Percentiles rank a stretch among this genome's conserved stretches.
These are phyloP conservation scores for Russula abietina DNA, from an alignment of 768 basidiomycete genomes.

Conservation along the genomic window DNA sequence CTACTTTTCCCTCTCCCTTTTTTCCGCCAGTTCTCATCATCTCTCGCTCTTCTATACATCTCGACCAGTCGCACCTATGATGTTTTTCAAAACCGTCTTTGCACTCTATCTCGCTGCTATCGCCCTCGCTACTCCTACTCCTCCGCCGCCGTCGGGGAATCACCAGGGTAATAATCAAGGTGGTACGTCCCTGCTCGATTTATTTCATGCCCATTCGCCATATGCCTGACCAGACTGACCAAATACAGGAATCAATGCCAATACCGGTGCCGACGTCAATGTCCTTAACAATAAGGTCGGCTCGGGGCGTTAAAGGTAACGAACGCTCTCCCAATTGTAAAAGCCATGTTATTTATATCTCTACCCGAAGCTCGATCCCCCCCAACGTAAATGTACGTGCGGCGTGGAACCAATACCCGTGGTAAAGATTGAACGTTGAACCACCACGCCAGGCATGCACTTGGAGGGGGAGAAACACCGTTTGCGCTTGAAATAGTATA, in stretches of 20 bases:
- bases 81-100: conserved; percentile 7
- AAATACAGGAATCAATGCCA: not conserved
- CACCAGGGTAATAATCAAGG: fast-evolving
- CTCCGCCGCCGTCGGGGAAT: too few species aligned
- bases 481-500: too few species aligned
- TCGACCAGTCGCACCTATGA: not conserved
- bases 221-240: not conserved
- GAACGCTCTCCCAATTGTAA: not conserved
- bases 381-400: not conserved
- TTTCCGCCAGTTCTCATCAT: not conserved
- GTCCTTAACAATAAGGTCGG: too few species aligned
- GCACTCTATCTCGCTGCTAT: conserved; percentile 3
- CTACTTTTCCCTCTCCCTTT: too few species aligned
- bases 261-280: too few species aligned
- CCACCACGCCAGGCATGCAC: too few species aligned
- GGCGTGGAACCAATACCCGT: not conserved
- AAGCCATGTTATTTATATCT: not conserved
- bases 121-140: conserved; percentile 5
- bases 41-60: not conserved
- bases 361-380: not conserved
- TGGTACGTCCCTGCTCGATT: not conserved
- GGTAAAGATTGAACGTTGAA: not conserved
- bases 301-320: not conserved
- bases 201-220: not conserved
- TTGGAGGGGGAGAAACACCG: not conserved